A percentile compares a stretch with the other conserved stretches of the same genome.
These are phyloP conservation scores for Globisporangium cystogenes DNA, from an alignment of 352 stramenopile species.

Conservation along the genomic window DNA sequence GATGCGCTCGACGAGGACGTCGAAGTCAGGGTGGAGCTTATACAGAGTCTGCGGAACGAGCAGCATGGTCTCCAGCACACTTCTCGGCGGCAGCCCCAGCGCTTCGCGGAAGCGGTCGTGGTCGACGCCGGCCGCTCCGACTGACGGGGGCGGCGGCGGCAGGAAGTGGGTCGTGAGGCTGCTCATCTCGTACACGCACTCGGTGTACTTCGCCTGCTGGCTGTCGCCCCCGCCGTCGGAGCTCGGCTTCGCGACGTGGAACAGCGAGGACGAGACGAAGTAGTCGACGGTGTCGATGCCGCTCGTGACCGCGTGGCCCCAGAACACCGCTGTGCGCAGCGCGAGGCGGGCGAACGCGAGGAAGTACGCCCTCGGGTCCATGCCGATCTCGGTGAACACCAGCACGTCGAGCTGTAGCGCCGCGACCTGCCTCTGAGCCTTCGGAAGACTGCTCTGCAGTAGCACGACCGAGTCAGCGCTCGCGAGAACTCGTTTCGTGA, in stretches of 20 bases:
- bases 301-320: slow-evolving; percentile 55
- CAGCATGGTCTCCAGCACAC: slow-evolving; percentile 24
- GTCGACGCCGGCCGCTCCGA: neutral
- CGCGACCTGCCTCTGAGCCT: slow-evolving; percentile 23
- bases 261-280: slow-evolving; percentile 48
- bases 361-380: slow-evolving; percentile 50
- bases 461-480: slow-evolving; percentile 9
- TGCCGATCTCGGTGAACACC: slow-evolving; percentile 61
- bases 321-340: slow-evolving; percentile 40
- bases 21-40: slow-evolving; percentile 66
- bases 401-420: slow-evolving; percentile 47
- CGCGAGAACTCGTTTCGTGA: slow-evolving; percentile 10
- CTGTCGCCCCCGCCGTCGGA: neutral
- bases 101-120: slow-evolving; percentile 7
- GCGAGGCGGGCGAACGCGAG: slow-evolving; percentile 46
- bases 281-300: slow-evolving; percentile 54
- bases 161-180: slow-evolving; percentile 45
- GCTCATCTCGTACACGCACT: slow-evolving; percentile 57
- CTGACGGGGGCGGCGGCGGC: slow-evolving; percentile 5
- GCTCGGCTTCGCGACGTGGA: slow-evolving; percentile 13
- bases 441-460: slow-evolving; percentile 15
- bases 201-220: slow-evolving; percentile 24
- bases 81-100: slow-evolving; percentile 11
- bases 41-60: slow-evolving; percentile 64
- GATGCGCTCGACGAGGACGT: slow-evolving; percentile 35